These are phyloP conservation scores for Melaleuca quinquenervia DNA, from an alignment of 345 rosid genomes.

Conservation along the genomic window DNA sequence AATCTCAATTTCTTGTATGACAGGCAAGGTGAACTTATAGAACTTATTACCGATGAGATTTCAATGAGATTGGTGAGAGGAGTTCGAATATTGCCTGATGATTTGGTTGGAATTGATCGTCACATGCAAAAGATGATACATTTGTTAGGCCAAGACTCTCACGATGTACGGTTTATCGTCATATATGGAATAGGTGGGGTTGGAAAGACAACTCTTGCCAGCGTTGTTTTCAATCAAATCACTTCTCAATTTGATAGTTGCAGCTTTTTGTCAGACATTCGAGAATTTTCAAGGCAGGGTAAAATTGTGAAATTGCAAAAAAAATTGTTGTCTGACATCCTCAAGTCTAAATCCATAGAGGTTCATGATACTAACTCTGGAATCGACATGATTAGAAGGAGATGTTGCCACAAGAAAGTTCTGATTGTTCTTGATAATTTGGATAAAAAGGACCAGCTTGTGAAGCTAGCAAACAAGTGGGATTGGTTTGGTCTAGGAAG, in stretches of 20 bases:
- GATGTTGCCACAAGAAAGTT: background rate
- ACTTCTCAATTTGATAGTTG: background rate
- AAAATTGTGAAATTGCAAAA: background rate
- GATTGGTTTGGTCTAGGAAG: background rate
- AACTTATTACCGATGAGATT: background rate
- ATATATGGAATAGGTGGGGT: background rate
- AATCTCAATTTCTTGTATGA: background rate
- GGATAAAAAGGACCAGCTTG: background rate
- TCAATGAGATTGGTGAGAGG: background rate
- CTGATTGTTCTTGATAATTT: slow-evolving; percentile 1
- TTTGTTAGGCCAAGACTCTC: background rate
- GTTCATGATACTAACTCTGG: background rate
- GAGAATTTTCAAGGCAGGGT: background rate
- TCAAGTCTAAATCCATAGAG: background rate
- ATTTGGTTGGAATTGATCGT: background rate
- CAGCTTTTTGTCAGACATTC: background rate
- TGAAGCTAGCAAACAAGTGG: background rate
- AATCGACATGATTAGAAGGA: background rate
- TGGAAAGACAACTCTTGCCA: background rate
- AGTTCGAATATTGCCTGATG: background rate
- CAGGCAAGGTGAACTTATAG: background rate
- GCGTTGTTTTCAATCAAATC: background rate
- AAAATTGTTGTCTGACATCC: background rate
- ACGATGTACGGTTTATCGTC: background rate
- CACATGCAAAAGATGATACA: background rate